Evolutionary conservation across 2,329 filamentous ascomycete species (phyloP).

Genomic region (Trichoderma sp.): DNA sequence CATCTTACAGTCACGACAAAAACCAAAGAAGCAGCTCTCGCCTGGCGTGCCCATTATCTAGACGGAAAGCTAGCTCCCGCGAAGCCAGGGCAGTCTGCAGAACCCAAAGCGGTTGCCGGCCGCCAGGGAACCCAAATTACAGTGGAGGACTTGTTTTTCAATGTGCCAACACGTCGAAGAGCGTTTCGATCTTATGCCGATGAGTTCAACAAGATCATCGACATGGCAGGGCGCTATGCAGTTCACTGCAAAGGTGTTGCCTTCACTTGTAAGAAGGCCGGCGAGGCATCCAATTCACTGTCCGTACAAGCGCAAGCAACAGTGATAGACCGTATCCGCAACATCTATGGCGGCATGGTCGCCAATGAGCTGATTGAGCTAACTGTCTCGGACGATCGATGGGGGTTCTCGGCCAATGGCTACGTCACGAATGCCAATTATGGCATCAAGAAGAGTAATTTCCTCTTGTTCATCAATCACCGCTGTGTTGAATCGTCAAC

Average conservation of each 20-base stretch:
- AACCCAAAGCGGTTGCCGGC: slow-evolving; percentile 86
- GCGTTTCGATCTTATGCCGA: slow-evolving; percentile 92
- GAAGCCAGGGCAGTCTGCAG: slow-evolving; percentile 83
- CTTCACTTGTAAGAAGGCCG: slow-evolving; percentile 96
- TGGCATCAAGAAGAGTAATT: slow-evolving; percentile 81
- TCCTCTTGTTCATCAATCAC: slow-evolving; percentile 96
- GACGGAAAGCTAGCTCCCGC: slow-evolving; percentile 77
- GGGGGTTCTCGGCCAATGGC: slow-evolving; percentile 81
- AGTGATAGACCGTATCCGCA: slow-evolving; percentile 80
- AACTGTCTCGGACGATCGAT: slow-evolving; percentile 68
- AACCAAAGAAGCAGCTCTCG: slow-evolving; percentile 82
- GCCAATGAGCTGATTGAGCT: slow-evolving; percentile 88
- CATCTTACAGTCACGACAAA: slow-evolving; percentile 95
- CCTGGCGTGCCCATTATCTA: slow-evolving; percentile 87
- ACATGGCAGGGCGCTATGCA: slow-evolving; percentile 90
- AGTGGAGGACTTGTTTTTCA: slow-evolving; percentile 97
- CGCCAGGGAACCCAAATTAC: slow-evolving; percentile 91
- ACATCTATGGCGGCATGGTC: slow-evolving; percentile 80
- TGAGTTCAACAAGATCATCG: slow-evolving; percentile 97
- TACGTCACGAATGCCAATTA: slow-evolving; percentile 94
- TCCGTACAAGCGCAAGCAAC: slow-evolving; percentile 74
- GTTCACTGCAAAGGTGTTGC: slow-evolving; percentile 89
- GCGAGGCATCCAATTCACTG: slow-evolving; percentile 80
- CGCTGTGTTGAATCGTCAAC: slow-evolving; percentile 86
- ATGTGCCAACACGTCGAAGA: slow-evolving; percentile 80